Evolutionary conservation across 1,284 basidiomycete species (phyloP).

Genomic region (Wallemia ichthyophaga): DNA sequence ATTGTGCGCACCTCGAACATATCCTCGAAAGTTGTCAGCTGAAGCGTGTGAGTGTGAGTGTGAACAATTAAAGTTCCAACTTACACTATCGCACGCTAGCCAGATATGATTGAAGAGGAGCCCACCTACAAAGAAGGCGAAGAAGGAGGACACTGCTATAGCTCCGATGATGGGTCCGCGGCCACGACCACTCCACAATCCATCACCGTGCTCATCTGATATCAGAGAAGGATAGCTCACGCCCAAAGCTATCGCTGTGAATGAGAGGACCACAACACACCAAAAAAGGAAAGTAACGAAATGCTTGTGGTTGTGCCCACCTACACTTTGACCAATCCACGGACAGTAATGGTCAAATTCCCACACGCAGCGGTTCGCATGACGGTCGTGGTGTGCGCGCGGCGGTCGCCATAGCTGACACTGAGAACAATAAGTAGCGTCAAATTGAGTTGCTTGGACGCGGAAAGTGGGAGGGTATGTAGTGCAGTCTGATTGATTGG

Average conservation of each 20-base stretch:
- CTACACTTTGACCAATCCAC: conserved; percentile 53
- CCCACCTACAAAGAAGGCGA: conserved; percentile 32
- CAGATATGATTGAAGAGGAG: conserved; percentile 30
- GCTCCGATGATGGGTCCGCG: conserved; percentile 25
- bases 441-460: neutral
- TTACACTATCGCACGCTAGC: conserved; percentile 23
- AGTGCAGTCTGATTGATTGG: neutral
- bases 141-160: conserved; percentile 21
- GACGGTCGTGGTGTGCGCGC: conserved; percentile 1
- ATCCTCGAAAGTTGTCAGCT: conserved; percentile 51
- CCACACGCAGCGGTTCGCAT: conserved; percentile 8
- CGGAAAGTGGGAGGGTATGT: neutral
- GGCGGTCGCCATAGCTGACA: neutral
- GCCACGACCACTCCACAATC: conserved; percentile 35
- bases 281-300: conserved; percentile 40
- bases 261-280: conserved; percentile 25
- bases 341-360: conserved; percentile 10
- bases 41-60: neutral
- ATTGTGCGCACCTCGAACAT: conserved; percentile 24
- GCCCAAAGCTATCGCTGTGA: conserved; percentile 28
- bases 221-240: conserved; percentile 18
- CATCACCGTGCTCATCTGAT: conserved; percentile 13
- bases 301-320: conserved; percentile 49
- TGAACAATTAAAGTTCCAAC: neutral
- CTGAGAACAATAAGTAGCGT: neutral